Percentiles rank a stretch among this genome's conserved stretches.
Evolutionary conservation across 495 filamentous ascomycete genomes (phyloP).

Genomic region (Penicillium macrosclerotiorum): DNA sequence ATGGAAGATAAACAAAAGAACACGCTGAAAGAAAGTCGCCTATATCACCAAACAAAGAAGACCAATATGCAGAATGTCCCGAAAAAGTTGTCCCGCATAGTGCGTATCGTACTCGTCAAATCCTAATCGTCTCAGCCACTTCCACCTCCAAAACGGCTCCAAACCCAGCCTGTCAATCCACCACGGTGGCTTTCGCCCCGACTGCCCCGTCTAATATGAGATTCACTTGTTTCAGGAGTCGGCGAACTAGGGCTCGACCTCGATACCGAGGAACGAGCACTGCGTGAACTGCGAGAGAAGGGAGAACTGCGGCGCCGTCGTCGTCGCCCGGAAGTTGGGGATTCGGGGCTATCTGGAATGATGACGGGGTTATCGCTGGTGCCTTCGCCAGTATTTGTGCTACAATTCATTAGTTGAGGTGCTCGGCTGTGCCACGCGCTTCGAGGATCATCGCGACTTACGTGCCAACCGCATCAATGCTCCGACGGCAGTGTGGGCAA

Average conservation of each 20-base stretch:
- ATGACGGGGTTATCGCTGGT: conserved; percentile 33
- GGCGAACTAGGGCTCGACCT: conserved; percentile 7
- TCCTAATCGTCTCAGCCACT: conserved; percentile 5
- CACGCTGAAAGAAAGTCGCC: neutral
- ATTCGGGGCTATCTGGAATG: conserved; percentile 28
- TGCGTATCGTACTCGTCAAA: conserved; percentile 2
- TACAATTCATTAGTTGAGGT: too few species aligned
- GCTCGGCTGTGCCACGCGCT: too few species aligned
- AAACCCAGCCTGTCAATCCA: conserved; percentile 37
- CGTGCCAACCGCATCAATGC: conserved; percentile 53
- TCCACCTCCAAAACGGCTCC: conserved; percentile 37
- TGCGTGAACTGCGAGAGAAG: conserved; percentile 11
- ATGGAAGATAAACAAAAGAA: neutral
- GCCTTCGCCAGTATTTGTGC: conserved; percentile 20
- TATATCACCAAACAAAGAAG: neutral
- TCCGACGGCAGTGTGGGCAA: conserved; percentile 81
- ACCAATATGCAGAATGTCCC: neutral
- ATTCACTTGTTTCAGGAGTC: conserved; percentile 3
- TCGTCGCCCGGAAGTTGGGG: conserved; percentile 5
- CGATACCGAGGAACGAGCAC: conserved; percentile 21
- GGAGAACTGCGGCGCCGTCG: conserved; percentile 22
- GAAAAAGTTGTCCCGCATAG: neutral
- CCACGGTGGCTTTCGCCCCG: conserved; percentile 19
- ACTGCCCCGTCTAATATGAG: conserved; percentile 10
- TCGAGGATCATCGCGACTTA: too few species aligned